phyloP scores from a whole-genome alignment of 192 early-diverging fungal genomes.

The Entomortierella beljakovae region DNA sequence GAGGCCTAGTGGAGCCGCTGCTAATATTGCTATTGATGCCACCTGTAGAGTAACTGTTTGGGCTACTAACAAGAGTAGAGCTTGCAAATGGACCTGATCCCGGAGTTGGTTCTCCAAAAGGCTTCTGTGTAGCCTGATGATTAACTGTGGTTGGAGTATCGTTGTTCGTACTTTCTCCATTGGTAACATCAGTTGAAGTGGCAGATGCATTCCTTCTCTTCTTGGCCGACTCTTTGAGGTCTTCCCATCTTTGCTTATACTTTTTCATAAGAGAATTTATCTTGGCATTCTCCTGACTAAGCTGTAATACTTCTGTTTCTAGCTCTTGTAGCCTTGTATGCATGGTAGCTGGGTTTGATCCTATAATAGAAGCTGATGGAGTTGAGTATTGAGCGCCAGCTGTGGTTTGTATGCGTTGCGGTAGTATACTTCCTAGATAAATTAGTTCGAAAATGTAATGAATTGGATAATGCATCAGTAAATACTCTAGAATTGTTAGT shows the following conservation, averaged over 20 bases:
- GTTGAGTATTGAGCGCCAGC: not conserved
- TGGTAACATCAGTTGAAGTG: constrained; percentile 1
- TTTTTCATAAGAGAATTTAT: constrained; percentile 67
- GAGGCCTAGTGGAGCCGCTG: constrained; percentile 1
- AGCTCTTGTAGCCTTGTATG: constrained; percentile 64
- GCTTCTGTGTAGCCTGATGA: not conserved
- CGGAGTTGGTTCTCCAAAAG: not conserved
- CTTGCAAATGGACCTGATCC: constrained; percentile 17
- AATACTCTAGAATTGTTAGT: not conserved
- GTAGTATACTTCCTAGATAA: not conserved
- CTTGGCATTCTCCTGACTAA: constrained; percentile 61
- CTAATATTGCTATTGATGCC: not conserved
- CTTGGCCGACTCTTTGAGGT: constrained; percentile 80
- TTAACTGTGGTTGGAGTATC: not conserved
- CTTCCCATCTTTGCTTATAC: constrained; percentile 85
- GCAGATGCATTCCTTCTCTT: constrained; percentile 46
- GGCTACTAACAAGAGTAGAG: constrained; percentile 12
- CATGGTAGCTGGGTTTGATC: constrained; percentile 23
- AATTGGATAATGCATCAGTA: not conserved
- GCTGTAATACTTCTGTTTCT: constrained; percentile 65
- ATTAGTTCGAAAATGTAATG: not conserved
- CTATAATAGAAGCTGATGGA: constrained; percentile 2
- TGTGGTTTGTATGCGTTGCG: constrained; percentile 1
- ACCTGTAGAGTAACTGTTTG: not conserved
- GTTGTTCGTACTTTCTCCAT: not conserved